These are phyloP conservation scores for Hibiscus mutabilis DNA, from an alignment of 345 rosid species.

Conservation along the genomic window DNA sequence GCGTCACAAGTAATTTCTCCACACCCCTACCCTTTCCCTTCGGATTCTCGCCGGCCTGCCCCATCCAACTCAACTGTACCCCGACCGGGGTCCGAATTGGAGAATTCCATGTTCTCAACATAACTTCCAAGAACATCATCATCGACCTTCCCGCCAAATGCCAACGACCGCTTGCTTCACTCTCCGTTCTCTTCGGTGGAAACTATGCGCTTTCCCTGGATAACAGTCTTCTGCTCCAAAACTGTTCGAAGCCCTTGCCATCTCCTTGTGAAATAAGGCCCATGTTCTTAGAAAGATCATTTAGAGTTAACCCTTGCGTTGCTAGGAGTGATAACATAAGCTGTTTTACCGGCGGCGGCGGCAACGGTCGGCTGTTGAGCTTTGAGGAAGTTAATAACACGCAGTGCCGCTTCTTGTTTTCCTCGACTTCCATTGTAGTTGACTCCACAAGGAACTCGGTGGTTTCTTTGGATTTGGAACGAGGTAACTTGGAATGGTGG, in stretches of 20 bases:
- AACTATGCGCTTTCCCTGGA: constrained; percentile 36
- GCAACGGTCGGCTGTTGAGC: constrained; percentile 19
- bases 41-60: constrained; percentile 54
- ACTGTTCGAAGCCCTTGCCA: constrained; percentile 16
- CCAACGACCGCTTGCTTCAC: constrained; percentile 23
- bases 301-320: constrained; percentile 20
- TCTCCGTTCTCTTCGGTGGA: constrained; percentile 32
- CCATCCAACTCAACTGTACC: constrained; percentile 40
- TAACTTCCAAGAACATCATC: constrained; percentile 37
- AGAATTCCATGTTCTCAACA: constrained; percentile 40
- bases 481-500: constrained; percentile 73
- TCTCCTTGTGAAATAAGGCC: constrained; percentile 36
- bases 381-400: constrained; percentile 14
- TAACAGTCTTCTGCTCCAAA: constrained; percentile 55
- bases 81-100: constrained; percentile 23
- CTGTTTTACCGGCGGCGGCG: constrained; percentile 30
- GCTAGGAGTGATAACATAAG: constrained; percentile 25
- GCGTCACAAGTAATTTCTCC: constrained; percentile 27
- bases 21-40: constrained; percentile 49
- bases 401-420: constrained; percentile 36
- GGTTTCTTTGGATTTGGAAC: constrained; percentile 41
- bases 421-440: constrained; percentile 44
- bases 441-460: constrained; percentile 2
- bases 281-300: constrained; percentile 16
- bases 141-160: constrained; percentile 40